Base-by-base conservation (phyloP, 441 rosid genomes). In the Mallotus repandus region DNA sequence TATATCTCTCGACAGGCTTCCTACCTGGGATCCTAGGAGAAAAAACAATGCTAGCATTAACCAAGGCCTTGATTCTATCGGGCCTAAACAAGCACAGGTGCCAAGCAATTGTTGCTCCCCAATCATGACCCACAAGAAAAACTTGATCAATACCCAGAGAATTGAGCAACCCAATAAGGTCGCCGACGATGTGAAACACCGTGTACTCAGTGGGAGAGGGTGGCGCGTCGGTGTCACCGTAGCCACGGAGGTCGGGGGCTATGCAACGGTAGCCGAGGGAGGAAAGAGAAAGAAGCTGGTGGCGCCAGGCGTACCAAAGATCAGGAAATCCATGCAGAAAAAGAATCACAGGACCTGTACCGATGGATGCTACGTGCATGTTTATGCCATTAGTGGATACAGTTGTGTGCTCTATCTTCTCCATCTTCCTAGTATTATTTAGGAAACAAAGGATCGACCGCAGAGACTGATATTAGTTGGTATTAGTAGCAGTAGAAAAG, bases 181-280 rank as follows among this genome's bases (percentile, higher is more conserved):
- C 96, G 8, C 92, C 96, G 9, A 87, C 88, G 18, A 89, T 68
- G 68, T 86, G 84, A 75, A 83, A 75, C 71, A 81, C 80, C 2
- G 85, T 84, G 87, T 89, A 90, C 77, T 81, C 78, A 11, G 80
- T 66, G 63, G 69, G 13, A 13, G 79, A 60, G 9, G 65, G 57
- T 0, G 91, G 92, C 2, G 87, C 81, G 8, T 88, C 89, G 9
- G 92, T 83, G 77, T 86, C 89, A 64, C 96, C 97, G 49, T 71
- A 92, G 55, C 97, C 92, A 6, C 92, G 87, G 66, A 92, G 97
- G 71, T 92, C 96, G 1, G 94, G 96, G 66, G 92, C 96, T 61
- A 90, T 81, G 54, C 95, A 81, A 0, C 72, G 84, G 83, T 92
- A 88, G 16, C 96, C 96, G 10, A 80, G 72, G 4, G 96, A 81